Evolutionary conservation across 441 rosid species (phyloP), one percentile per base, ranked within the genome.

Genomic region (Eugenia klotzschiana): DNA sequence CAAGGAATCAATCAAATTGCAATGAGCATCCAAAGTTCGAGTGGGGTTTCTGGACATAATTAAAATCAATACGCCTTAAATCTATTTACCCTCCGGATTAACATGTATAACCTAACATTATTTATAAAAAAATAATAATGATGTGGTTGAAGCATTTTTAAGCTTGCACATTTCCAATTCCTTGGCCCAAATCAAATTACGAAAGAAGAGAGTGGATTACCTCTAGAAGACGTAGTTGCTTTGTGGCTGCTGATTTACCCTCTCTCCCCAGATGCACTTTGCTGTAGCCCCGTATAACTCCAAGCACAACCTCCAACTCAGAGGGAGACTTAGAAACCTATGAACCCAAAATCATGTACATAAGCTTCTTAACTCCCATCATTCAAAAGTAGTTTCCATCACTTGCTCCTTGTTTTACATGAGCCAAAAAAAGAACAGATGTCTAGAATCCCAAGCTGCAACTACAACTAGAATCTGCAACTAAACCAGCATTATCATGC

Each of bases 321-420:
- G 98, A 97, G 51, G 98, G 96, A 82, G 93, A 89, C 88, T 94
- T 95, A 87, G 98, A 94, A 82, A 93, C 93, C 99, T 95, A 89
- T 74, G 46, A 83, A 79, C 51, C 27, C 37, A 25, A 25, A 64
- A 52, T 18, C 81, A 27, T 46, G 14, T n/a, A 72, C 27, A 72
- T 41, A n/a, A 41, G 64, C 29, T 51, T 51, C 81, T 54, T n/a
- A 33, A 81, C 82, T 79, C 80, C 26, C 50, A 83, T 80, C 82
- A 83, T 82, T 57, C 40, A 72, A 82, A 46, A 23, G 84, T 33
- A 79, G 27, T 41, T 86, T 50, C 57, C 80, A 74, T 73, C 80
- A 51, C 25, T 50, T 51, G 57, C 51, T 79, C 87, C 81, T 73
- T 50, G 41, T 27, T 55, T 79, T 57, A 52, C 40, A 64, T 33